A percentile compares a stretch with the other conserved stretches of the same genome.
Evolutionary conservation across 805 yeast species (phyloP).

Genomic region (Nakazawaea sp.): DNA sequence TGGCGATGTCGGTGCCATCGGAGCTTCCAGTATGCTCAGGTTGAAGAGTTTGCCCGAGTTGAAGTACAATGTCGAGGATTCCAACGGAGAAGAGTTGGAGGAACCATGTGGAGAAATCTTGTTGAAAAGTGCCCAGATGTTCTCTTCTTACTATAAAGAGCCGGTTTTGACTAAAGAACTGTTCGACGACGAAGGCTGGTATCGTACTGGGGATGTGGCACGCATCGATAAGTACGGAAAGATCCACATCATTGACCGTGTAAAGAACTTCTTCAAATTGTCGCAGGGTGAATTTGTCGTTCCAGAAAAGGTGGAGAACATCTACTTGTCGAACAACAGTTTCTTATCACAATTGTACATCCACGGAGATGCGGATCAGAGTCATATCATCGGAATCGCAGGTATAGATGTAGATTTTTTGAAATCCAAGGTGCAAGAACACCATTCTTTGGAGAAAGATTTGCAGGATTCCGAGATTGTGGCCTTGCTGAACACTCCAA

Average conservation of each 20-base stretch:
- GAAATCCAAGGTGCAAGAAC: not conserved
- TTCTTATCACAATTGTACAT: slow-evolving; percentile 44
- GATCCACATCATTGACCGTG: slow-evolving; percentile 61
- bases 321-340: slow-evolving; percentile 47
- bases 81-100: slow-evolving; percentile 23
- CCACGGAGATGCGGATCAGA: slow-evolving; percentile 57
- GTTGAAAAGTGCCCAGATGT: slow-evolving; percentile 59
- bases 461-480: not conserved
- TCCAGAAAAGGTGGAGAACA: slow-evolving; percentile 68
- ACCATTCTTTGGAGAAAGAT: not conserved
- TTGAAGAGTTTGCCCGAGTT: slow-evolving; percentile 60
- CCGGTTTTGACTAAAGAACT: slow-evolving; percentile 46
- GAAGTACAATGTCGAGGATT: slow-evolving; percentile 37
- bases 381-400: slow-evolving; percentile 50
- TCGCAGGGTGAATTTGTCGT: slow-evolving; percentile 67
- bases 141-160: slow-evolving; percentile 48
- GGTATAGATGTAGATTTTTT: slow-evolving; percentile 46
- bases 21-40: slow-evolving; percentile 48
- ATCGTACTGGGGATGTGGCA: slow-evolving; percentile 59
- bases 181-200: slow-evolving; percentile 54
- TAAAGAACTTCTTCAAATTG: slow-evolving; percentile 70
- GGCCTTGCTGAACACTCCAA: slow-evolving; percentile 2
- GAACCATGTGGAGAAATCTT: slow-evolving; percentile 50
- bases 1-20: slow-evolving; percentile 54
- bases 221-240: slow-evolving; percentile 44